Base-by-base conservation (phyloP, 805 yeast species). In the Diddensiella caesifluorescens region DNA sequence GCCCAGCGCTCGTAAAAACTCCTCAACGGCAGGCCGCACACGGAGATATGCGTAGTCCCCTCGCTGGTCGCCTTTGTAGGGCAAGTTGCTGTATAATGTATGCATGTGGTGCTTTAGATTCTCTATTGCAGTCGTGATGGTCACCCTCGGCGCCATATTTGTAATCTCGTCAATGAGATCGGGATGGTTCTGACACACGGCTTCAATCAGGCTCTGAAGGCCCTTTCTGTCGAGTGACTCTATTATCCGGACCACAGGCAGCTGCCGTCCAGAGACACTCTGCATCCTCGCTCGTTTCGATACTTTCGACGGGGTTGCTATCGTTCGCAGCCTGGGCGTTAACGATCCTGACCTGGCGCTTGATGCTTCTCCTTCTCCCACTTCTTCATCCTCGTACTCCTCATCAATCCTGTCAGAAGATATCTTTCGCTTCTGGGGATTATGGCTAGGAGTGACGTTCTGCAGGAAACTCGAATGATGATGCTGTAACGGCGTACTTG, bases 11-110 rank as follows among this genome's bases (percentile, higher is more conserved):
- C 71, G 69, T 46, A 83, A 71, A 51, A 86, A 84, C 51, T 83
- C 92, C 45, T 74, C 74, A 47, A 84, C 71, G 44, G 68, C 62
- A 4, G 82, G 75, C 54, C 83, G 78, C 27, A 87, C 83, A 43
- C 95, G 69, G 44, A 83, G 62, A 58, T 77, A 86, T 3, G 89
- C 77, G 56, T 86, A 86, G 59, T 86, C 95, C 35, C 83, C 75
- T 27, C 73, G 68, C 6, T 72, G 68, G 52, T 83, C 88, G 48
- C 85, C 86, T 50, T 80, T 79, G 59, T 83, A 85, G 1, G 95
- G 95, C 49, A 87, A 61, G 45, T 72, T 69, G 6, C 59, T 58
- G 16, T 64, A 52, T 21, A 84, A 73, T 5, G 43, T 47, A 3
- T 55, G 56, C 36, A 74, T 63, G 53, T 78, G 75, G 4, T 56